phyloP scores from a whole-genome alignment of 2,329 filamentous ascomycete genomes.

The Alternaria sp. region DNA sequence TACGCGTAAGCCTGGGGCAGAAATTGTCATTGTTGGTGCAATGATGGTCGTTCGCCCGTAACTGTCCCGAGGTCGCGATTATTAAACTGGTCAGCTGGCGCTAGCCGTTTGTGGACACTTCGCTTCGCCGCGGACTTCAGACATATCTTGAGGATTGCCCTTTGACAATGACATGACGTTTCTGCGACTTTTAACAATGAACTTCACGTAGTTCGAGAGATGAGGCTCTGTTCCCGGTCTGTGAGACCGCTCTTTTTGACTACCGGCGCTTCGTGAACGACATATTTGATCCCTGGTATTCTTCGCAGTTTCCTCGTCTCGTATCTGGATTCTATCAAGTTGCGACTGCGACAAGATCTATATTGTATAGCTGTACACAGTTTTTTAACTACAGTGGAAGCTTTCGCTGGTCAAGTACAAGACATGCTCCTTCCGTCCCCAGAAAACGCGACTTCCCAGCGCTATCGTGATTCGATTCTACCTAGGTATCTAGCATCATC shows the following conservation, averaged over 20 bases:
- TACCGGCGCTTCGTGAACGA: background rate
- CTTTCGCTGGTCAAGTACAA: background rate
- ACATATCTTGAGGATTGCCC: background rate
- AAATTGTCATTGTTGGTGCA: background rate
- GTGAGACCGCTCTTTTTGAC: no score
- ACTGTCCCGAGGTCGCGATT: background rate
- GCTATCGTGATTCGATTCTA: background rate
- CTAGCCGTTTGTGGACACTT: constrained; percentile 1
- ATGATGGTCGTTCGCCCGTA: background rate
- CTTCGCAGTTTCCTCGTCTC: background rate
- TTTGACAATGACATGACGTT: background rate
- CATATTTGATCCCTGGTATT: background rate
- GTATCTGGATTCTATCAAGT: background rate
- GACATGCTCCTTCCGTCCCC: no score
- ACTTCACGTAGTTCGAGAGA: no score
- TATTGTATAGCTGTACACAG: background rate
- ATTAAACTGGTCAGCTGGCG: background rate
- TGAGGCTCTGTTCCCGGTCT: background rate
- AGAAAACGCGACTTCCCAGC: background rate
- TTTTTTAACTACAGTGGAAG: background rate
- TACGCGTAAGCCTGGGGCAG: background rate
- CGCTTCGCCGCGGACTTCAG: background rate
- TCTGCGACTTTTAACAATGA: background rate
- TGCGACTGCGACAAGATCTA: background rate
- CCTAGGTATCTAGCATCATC: no score